phyloP scores from a whole-genome alignment of 495 filamentous ascomycete species.

The Penicillium subrubescens region DNA sequence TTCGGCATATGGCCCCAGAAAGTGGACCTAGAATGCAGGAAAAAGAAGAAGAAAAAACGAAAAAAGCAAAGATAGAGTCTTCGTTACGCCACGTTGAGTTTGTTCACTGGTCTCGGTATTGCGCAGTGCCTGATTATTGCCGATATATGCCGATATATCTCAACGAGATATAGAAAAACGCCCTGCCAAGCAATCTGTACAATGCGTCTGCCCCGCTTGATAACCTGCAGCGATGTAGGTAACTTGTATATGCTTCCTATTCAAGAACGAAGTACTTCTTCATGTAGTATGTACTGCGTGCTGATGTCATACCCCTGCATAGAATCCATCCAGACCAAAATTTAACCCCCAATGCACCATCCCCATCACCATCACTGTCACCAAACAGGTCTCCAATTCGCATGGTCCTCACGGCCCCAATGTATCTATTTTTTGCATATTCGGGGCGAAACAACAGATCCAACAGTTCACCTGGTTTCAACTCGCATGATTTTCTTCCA shows the following conservation, averaged over 20 bases:
- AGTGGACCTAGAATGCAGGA: background rate
- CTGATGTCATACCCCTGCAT: background rate
- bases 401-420: background rate
- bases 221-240: background rate
- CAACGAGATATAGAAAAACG: background rate
- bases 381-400: background rate
- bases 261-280: background rate
- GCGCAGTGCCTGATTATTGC: background rate
- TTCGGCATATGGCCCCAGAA: background rate
- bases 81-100: background rate
- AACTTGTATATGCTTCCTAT: background rate
- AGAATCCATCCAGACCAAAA: background rate
- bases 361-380: background rate
- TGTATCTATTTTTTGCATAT: constrained; percentile 1
- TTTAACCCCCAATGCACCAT: background rate
- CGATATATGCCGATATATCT: background rate
- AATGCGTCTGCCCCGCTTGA: background rate
- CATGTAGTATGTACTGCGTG: background rate
- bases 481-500: background rate
- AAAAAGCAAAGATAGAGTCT: background rate
- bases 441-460: background rate
- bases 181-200: background rate
- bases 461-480: background rate
- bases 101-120: background rate
- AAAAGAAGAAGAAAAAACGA: background rate